Conservation (phyloP, 2,329 filamentous ascomycete genomes). For the Penicillium thymicola region DNA sequence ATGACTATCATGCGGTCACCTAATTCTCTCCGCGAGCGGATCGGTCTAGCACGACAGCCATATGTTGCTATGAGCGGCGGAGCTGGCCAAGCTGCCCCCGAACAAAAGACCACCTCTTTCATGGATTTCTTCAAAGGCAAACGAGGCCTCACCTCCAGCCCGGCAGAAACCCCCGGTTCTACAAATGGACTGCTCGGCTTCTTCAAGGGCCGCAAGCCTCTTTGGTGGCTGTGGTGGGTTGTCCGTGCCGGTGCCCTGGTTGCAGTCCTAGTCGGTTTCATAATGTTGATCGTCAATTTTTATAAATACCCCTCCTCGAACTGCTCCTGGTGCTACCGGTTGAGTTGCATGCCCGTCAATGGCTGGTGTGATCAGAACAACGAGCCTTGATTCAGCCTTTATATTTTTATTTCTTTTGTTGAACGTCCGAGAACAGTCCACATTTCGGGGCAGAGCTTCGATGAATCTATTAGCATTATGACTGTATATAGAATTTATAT, state of each 20-base stretch:
- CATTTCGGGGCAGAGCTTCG: too few species aligned
- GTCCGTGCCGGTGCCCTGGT: slow-evolving; percentile 75
- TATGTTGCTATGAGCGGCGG: slow-evolving; percentile 66
- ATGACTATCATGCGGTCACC: slow-evolving; percentile 87
- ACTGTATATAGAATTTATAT: slow-evolving; percentile 5
- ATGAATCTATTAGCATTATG: background rate
- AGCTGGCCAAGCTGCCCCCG: slow-evolving; percentile 31
- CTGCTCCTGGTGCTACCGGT: slow-evolving; percentile 91
- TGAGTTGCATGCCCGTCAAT: slow-evolving; percentile 71
- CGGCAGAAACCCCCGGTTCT: slow-evolving; percentile 3
- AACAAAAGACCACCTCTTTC: slow-evolving; percentile 50
- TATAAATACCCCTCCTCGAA: slow-evolving; percentile 68
- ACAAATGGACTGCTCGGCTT: slow-evolving; percentile 56
- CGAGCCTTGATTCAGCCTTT: slow-evolving; percentile 9
- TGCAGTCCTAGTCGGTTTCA: slow-evolving; percentile 78
- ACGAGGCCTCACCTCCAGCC: slow-evolving; percentile 52
- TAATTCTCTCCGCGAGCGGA: slow-evolving; percentile 69
- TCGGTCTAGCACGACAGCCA: slow-evolving; percentile 65
- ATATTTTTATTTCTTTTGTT: background rate
- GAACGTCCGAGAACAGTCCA: background rate
- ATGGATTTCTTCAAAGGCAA: slow-evolving; percentile 47
- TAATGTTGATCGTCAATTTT: slow-evolving; percentile 85
- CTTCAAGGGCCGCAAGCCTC: slow-evolving; percentile 85
- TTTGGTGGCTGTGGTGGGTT: slow-evolving; percentile 99
- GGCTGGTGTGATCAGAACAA: slow-evolving; percentile 45